A percentile compares a stretch with the other conserved stretches of the same genome.
Evolutionary conservation across 495 filamentous ascomycete genomes (phyloP).

Genomic region (Jackrogersella minutella): DNA sequence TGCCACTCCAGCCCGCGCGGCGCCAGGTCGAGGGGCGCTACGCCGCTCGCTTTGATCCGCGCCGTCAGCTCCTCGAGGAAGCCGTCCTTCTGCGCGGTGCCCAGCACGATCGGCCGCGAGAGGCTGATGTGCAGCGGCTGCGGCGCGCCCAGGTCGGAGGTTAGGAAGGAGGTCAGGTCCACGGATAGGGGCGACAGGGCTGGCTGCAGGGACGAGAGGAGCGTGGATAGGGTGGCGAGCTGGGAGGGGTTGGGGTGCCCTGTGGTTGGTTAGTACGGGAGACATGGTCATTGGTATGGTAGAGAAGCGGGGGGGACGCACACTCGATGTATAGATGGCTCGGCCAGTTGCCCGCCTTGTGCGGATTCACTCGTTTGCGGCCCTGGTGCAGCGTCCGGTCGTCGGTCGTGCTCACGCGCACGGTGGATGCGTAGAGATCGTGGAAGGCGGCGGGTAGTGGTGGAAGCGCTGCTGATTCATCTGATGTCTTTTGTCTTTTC

Average conservation of each 20-base stretch:
- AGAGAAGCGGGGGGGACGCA: conserved; percentile 45
- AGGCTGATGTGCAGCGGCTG: conserved; percentile 90
- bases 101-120: conserved; percentile 75
- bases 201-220: conserved; percentile 56
- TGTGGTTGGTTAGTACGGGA: conserved; percentile 47
- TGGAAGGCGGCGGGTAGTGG: conserved; percentile 84
- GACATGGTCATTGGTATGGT: too few relatives aligned
- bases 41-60: conserved; percentile 33
- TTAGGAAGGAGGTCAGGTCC: conserved; percentile 68
- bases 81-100: conserved; percentile 67
- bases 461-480: conserved; percentile 63
- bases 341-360: conserved; percentile 91
- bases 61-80: conserved; percentile 63
- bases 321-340: conserved; percentile 94
- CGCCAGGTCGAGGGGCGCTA: conserved; percentile 49
- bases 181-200: conserved; percentile 22
- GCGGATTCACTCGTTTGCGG: conserved; percentile 79
- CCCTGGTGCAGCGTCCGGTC: conserved; percentile 87
- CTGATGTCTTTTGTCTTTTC: conserved; percentile 41
- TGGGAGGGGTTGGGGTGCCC: conserved; percentile 73
- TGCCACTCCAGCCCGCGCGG: conserved; percentile 50
- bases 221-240: conserved; percentile 57
- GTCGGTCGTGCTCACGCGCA: conserved; percentile 76
- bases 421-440: conserved; percentile 85
- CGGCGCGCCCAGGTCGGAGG: conserved; percentile 78